Percentiles rank a stretch among this genome's conserved stretches.
Evolutionary conservation across 2,329 filamentous ascomycete genomes (phyloP).

Genomic region (Lachnellula willkommii): DNA sequence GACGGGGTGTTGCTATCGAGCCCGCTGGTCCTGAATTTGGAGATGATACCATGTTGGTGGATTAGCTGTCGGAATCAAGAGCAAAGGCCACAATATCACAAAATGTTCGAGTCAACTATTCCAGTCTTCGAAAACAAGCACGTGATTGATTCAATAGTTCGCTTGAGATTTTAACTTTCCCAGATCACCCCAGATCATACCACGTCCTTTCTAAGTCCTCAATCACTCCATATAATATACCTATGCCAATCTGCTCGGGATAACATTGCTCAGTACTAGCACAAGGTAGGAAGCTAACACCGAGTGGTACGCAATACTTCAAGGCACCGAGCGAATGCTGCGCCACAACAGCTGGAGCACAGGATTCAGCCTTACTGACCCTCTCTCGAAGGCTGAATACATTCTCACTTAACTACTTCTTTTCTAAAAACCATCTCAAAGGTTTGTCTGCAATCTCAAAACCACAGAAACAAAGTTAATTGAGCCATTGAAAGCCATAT

Average conservation of each 20-base stretch:
- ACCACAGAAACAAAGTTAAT: not conserved
- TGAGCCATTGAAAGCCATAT: not conserved
- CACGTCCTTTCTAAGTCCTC: not conserved
- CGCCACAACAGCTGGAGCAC: constrained; percentile 3
- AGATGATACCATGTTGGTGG: constrained; percentile 88
- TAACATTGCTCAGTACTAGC: not conserved
- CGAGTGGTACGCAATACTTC: not conserved
- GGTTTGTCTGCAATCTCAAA: not conserved
- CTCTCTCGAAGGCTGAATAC: constrained; percentile 2
- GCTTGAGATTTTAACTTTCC: too few relatives aligned
- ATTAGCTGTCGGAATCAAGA: constrained; percentile 19
- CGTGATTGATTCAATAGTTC: too few relatives aligned
- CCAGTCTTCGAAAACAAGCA: not conserved
- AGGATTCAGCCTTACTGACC: constrained; percentile 8
- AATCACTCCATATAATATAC: not conserved
- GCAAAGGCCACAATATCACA: not conserved
- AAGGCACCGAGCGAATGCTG: constrained; percentile 10
- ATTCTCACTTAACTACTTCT: not conserved
- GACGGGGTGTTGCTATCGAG: constrained; percentile 69
- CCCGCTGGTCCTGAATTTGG: constrained; percentile 51
- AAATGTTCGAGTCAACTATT: not conserved
- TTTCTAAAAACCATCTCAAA: not conserved
- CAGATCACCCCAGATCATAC: too few relatives aligned
- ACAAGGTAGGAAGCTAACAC: not conserved
- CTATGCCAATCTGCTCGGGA: not conserved